Base-by-base conservation (phyloP, 441 rosid species). In the Croton laevigatus region DNA sequence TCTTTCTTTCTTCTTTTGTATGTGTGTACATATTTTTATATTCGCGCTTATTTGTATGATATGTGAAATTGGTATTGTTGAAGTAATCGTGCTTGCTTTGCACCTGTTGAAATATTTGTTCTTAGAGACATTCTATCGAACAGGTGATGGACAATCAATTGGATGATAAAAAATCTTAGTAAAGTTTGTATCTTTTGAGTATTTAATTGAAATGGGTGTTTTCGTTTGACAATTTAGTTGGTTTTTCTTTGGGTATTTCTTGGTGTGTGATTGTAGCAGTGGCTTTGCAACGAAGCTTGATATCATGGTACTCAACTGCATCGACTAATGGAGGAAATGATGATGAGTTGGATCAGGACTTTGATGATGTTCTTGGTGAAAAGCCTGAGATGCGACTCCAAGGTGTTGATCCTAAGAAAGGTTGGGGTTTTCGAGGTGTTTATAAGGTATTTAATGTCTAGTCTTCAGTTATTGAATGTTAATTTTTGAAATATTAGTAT, bases 341-440 rank as follows among this genome's bases (percentile, higher is more conserved):
- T 34, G 72, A 70, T 53, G 85, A 74, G 37, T 22, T 76, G 9
- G 87, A 75, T 27, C 82, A 77, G 57, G 86, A 76, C 60, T 71
- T 80, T 67, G 88, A 77, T 62, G 87, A 80, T 55, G 42, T 65
- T 77, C 67, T 75, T n/a, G 74, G 79, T 6, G 75, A 79, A 14
- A 94, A 77, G 81, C 83, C 79, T 32, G 94, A 85, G 79, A 74
- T 82, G 62, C 76, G 72, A 62, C 88, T 87, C 69, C 98, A 89
- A 27, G 89, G 94, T 23, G 99, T 95, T 66, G 91, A 90, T 84
- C 99, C 98, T 12, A 78, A 75, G 71, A 93, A 81, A 76, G 99
- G 99, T 65, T 95, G 97, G 97, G 84, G 84, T 34, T 91, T 78
- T 69, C 97, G 98, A 42, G 99, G 98, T 66, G 99, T 95, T 11